Evolutionary conservation across 805 yeast species (phyloP).

Genomic region (Blastobotrys chiropterorum): DNA sequence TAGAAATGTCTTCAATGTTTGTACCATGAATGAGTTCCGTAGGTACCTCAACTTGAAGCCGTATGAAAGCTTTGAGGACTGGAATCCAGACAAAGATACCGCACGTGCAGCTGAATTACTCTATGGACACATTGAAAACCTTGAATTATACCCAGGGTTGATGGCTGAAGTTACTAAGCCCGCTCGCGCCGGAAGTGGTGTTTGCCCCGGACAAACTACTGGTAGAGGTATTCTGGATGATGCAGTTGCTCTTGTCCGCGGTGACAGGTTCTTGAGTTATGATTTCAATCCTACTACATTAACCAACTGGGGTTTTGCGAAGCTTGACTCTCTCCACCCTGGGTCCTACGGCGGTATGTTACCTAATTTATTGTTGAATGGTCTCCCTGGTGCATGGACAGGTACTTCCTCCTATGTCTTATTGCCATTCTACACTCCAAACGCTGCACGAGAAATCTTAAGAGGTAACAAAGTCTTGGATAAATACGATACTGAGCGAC

Average conservation of each 20-base stretch:
- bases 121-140: constrained; percentile 2
- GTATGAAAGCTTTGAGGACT: background rate
- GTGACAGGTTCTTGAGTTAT: constrained; percentile 4
- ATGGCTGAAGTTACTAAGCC: constrained; percentile 5
- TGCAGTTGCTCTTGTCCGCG: constrained; percentile 4
- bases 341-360: background rate
- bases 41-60: constrained; percentile 3
- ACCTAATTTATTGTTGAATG: constrained; percentile 1
- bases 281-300: constrained; percentile 1
- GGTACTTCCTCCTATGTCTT: constrained; percentile 2
- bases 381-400: constrained; percentile 3
- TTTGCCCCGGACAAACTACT: constrained; percentile 3
- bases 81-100: constrained; percentile 3
- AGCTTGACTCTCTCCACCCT: constrained; percentile 5
- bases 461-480: background rate
- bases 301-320: constrained; percentile 5
- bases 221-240: constrained; percentile 3
- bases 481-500: constrained; percentile 4
- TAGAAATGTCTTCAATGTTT: constrained; percentile 3
- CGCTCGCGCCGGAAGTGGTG: constrained; percentile 1
- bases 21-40: constrained; percentile 4
- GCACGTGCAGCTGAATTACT: constrained; percentile 4
- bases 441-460: background rate
- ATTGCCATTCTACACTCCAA: constrained; percentile 2
- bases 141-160: constrained; percentile 4